These are phyloP conservation scores for Cryptosporidium baileyi DNA, from an alignment of 169 alveolate species.

Conservation along the genomic window DNA sequence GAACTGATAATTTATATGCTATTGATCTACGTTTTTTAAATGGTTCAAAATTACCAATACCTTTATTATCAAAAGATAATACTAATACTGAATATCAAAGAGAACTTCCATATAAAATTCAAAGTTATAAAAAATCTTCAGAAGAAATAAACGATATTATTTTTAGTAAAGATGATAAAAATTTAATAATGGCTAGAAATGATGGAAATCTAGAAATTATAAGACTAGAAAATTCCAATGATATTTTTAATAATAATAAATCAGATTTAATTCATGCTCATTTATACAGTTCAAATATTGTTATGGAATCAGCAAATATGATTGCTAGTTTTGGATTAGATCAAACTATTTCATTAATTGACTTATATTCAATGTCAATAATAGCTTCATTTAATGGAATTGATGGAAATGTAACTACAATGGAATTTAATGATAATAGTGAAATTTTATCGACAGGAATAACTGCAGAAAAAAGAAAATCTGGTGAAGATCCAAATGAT, in stretches of 20 bases:
- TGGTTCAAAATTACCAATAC: not conserved
- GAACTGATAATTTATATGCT: slow-evolving; percentile 26
- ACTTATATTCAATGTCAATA: not conserved
- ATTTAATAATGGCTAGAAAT: slow-evolving; percentile 52
- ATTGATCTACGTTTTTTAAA: slow-evolving; percentile 44
- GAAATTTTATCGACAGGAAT: slow-evolving; percentile 13
- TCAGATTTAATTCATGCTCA: slow-evolving; percentile 29
- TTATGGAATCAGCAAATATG: slow-evolving; percentile 13
- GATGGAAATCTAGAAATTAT: slow-evolving; percentile 55
- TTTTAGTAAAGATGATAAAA: slow-evolving; percentile 5
- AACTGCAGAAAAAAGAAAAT: slow-evolving; percentile 29
- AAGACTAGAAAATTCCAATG: not conserved
- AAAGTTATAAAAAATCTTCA: not conserved
- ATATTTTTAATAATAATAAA: not conserved
- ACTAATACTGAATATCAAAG: not conserved
- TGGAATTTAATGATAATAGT: slow-evolving; percentile 15
- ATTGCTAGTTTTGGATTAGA: slow-evolving; percentile 64
- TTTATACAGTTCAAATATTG: slow-evolving; percentile 6
- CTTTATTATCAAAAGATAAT: not conserved
- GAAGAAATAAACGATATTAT: slow-evolving; percentile 45
- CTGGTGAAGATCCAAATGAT: slow-evolving; percentile 14
- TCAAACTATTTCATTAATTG: slow-evolving; percentile 6
- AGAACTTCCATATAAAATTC: slow-evolving; percentile 19
- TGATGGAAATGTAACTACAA: slow-evolving; percentile 29
- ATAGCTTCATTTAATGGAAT: slow-evolving; percentile 11